A percentile compares a stretch with the other conserved stretches of the same genome.
phyloP scores from a whole-genome alignment of 148 eudicot species.

The Gaultheria prostrata region DNA sequence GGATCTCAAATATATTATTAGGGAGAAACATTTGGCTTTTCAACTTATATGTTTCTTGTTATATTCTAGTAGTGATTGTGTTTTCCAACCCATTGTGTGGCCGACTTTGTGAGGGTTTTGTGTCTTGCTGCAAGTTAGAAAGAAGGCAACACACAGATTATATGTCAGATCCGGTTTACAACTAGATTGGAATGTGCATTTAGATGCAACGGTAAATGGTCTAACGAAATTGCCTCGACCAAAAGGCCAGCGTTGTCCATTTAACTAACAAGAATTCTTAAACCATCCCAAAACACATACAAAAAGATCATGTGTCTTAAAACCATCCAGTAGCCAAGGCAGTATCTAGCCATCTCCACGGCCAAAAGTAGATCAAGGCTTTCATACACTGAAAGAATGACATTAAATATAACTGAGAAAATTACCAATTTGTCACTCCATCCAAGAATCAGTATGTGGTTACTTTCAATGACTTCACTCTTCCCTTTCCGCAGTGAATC shows the following conservation, averaged over 20 bases:
- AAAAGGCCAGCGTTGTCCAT: background rate
- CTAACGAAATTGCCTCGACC: background rate
- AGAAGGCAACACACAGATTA: background rate
- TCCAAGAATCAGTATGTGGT: conserved; percentile 85
- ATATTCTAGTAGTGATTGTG: background rate
- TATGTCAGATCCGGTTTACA: background rate
- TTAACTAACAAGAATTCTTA: background rate
- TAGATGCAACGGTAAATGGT: background rate
- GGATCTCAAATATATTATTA: no score
- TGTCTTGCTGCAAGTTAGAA: background rate
- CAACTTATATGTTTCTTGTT: background rate
- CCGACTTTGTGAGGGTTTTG: background rate
- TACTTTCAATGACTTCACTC: conserved; percentile 91
- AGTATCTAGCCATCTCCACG: conserved; percentile 7
- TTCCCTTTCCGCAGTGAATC: conserved; percentile 93
- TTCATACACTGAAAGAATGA: background rate
- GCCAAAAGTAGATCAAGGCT: background rate
- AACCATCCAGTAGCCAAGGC: background rate
- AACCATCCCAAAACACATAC: background rate
- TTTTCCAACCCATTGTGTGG: background rate
- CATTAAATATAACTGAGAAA: conserved; percentile 4
- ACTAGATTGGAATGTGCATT: background rate
- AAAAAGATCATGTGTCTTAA: background rate
- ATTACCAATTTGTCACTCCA: conserved; percentile 97
- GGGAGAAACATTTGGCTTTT: background rate